phyloP scores from a whole-genome alignment of 2,329 filamentous ascomycete species.

The Nothomitra cinnamomea region DNA sequence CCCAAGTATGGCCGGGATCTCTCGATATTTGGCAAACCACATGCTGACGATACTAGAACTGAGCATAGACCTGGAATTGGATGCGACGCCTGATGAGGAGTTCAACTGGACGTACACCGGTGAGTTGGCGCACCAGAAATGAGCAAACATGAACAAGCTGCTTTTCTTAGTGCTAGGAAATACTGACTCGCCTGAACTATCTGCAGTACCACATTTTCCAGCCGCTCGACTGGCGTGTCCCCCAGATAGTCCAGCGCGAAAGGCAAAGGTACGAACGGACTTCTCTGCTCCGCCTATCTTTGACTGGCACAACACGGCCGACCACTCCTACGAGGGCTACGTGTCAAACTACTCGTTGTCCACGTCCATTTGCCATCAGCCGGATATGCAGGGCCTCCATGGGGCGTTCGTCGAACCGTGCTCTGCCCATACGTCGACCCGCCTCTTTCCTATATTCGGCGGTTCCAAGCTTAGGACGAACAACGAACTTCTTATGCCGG shows the following conservation, averaged over 20 bases:
- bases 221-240: slow-evolving; percentile 25
- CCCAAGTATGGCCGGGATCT: slow-evolving; percentile 8
- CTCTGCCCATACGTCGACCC: slow-evolving; percentile 26
- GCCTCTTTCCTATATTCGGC: slow-evolving; percentile 32
- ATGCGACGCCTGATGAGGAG: neutral
- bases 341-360: slow-evolving; percentile 29
- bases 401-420: slow-evolving; percentile 32
- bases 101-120: neutral
- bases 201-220: slow-evolving; percentile 24
- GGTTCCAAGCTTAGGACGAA: slow-evolving; percentile 32
- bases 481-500: slow-evolving; percentile 34
- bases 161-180: neutral
- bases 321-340: slow-evolving; percentile 26
- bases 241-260: slow-evolving; percentile 21
- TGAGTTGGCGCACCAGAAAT: neutral
- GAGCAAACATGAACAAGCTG: too few species aligned
- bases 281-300: slow-evolving; percentile 18
- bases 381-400: slow-evolving; percentile 27
- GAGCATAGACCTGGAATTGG: neutral
- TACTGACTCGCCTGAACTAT: neutral
- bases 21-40: neutral
- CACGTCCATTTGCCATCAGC: slow-evolving; percentile 28
- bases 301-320: slow-evolving; percentile 17
- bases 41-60: neutral
- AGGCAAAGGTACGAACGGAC: slow-evolving; percentile 18